phyloP scores from a whole-genome alignment of 2,329 filamentous ascomycete species.

The Hypoxylon sp. region DNA sequence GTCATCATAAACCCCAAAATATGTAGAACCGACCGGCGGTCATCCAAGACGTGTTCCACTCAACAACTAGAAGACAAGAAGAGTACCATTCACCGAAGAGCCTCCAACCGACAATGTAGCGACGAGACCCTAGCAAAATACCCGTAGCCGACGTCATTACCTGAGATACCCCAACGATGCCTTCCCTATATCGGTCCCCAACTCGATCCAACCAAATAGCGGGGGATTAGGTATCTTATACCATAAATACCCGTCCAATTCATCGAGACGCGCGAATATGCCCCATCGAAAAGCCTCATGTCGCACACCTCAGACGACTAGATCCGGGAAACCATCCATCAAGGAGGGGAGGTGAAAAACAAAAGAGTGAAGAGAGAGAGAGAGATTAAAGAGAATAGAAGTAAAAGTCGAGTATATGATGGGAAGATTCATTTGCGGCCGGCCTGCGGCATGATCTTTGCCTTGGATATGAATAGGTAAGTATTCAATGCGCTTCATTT shows the following conservation, averaged over 20 bases:
- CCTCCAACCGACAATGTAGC: not conserved
- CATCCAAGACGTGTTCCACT: not conserved
- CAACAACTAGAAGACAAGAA: not conserved
- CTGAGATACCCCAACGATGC: constrained; percentile 5
- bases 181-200: not conserved
- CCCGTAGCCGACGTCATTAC: too few species aligned
- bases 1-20: not conserved
- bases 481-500: not conserved
- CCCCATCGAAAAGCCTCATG: not conserved
- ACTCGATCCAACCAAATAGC: not conserved
- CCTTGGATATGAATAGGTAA: not conserved
- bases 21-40: not conserved
- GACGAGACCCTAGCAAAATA: not conserved
- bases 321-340: not conserved
- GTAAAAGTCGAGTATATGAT: not conserved
- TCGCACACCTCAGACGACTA: not conserved
- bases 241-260: constrained; percentile 4
- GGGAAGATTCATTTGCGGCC: not conserved
- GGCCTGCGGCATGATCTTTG: not conserved
- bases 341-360: not conserved
- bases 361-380: not conserved
- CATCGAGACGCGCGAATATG: not conserved
- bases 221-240: not conserved
- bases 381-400: not conserved
- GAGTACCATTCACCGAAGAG: not conserved